Percentiles rank a stretch among this genome's conserved stretches.
phyloP scores from a whole-genome alignment of 192 early-diverging fungal species.

The Coemansia pectinata region DNA sequence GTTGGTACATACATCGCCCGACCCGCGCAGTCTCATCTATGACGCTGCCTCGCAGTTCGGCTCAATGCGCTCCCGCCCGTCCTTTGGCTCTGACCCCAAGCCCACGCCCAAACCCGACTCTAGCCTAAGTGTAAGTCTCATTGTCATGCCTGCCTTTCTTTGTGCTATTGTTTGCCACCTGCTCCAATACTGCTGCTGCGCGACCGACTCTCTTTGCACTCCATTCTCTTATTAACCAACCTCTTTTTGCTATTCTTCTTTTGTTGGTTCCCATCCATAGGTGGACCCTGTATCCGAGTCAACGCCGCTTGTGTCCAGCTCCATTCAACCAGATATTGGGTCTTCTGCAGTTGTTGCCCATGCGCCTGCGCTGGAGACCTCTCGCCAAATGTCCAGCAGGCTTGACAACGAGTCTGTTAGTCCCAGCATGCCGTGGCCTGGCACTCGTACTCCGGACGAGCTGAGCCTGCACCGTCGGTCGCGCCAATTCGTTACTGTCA shows the following conservation, averaged over 20 bases:
- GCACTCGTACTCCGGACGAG: conserved; percentile 7
- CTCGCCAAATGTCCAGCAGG: conserved; percentile 4
- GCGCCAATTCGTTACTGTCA: conserved; percentile 1
- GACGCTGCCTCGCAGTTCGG: conserved; percentile 53
- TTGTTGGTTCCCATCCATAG: neutral
- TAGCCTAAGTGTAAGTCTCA: conserved; percentile 8
- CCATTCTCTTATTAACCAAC: neutral
- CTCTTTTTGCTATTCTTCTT: neutral
- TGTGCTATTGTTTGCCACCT: neutral
- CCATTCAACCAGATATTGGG: neutral
- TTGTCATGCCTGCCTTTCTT: neutral
- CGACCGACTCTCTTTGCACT: neutral
- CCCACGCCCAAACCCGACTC: neutral
- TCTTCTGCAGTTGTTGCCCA: neutral
- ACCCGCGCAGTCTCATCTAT: conserved; percentile 54
- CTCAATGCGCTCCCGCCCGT: conserved; percentile 41
- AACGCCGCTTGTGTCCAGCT: neutral
- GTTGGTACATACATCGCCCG: conserved; percentile 47
- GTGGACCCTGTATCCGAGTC: neutral
- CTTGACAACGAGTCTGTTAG: neutral
- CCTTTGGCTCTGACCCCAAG: conserved; percentile 2
- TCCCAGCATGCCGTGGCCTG: conserved; percentile 1
- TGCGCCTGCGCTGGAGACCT: neutral
- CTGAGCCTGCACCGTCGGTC: conserved; percentile 5
- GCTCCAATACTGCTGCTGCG: neutral